Evolutionary conservation across 2,329 filamentous ascomycete genomes (phyloP), one percentile per base, ranked within the genome.

Genomic region (Fusarium paranaense): DNA sequence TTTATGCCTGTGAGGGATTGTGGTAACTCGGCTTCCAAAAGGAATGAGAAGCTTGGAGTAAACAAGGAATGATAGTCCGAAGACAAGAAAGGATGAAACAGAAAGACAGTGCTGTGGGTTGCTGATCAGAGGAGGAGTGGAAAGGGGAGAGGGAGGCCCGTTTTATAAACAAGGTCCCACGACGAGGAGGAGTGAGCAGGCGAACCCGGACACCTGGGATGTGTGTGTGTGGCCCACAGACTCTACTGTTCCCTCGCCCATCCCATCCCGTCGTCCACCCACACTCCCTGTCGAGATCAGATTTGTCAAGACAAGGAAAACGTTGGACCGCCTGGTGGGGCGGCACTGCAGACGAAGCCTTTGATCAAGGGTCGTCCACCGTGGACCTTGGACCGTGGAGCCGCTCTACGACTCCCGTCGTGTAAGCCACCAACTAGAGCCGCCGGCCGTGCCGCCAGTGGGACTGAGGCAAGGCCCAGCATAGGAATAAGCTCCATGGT

Each of bases 21-120:
- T 79, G 72, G 58, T 72, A 67, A 75, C 72, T 76, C 63, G 62
- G 72, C 77, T 78, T 80, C 75, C 69, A 77, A 80, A 74, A 81
- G 74, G 79, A 81, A 79, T 79, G 79, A 79, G 76, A 80, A 80
- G 78, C 77, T 69, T 69, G 62, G 62, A 65, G 71, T 75, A 67
- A 62, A 25, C 54, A 80, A 79, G 56, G 78, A 79, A 74, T 77
- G 78, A 70, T 76, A 58, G 78, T 80, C 78, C 78, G 75, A 78
- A 72, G 78, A 80, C 78, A 74, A 67, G 60, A 66, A 66, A 33
- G 60, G 54, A 56, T 73, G 69, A 61, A 79, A 76, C 69, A 62
- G 77, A 78, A 77, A 66, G 73, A 78, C 63, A 63, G 76, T 73
- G 69, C 38, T 69, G 70, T 68, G 57, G 64, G 71, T 64, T 69